phyloP scores from a whole-genome alignment of 768 basidiomycete genomes.

The Pleurotus ostreatus region DNA sequence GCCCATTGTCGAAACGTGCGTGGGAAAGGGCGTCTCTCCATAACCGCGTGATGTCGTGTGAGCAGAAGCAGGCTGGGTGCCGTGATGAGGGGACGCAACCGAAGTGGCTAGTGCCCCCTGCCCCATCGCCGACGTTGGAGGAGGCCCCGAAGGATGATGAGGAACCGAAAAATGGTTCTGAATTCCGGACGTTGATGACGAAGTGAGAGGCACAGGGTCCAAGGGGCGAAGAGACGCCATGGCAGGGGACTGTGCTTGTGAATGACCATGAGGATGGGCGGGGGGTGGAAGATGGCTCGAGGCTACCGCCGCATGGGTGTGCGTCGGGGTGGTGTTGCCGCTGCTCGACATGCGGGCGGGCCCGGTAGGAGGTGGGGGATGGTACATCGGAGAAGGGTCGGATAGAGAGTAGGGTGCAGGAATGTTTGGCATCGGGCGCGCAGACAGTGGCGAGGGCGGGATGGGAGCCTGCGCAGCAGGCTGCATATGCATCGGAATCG shows the following conservation, averaged over 20 bases:
- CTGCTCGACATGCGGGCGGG: constrained; percentile 13
- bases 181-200: constrained; percentile 8
- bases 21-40: constrained; percentile 5
- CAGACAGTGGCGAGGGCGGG: constrained; percentile 6
- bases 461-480: neutral
- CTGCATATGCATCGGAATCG: neutral
- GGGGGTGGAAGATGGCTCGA: constrained; percentile 14
- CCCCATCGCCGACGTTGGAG: constrained; percentile 11
- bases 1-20: constrained; percentile 6
- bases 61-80: neutral
- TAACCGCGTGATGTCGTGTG: neutral
- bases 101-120: constrained; percentile 3
- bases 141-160: constrained; percentile 11
- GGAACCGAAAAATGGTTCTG: constrained; percentile 10
- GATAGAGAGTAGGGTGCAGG: constrained; percentile 10
- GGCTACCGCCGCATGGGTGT: neutral
- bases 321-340: constrained; percentile 7
- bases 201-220: constrained; percentile 17
- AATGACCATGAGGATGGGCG: constrained; percentile 15
- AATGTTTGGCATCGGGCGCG: constrained; percentile 9
- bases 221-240: constrained; percentile 26
- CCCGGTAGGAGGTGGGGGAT: constrained; percentile 21
- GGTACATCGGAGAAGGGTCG: constrained; percentile 12
- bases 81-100: constrained; percentile 5
- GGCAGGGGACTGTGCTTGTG: constrained; percentile 21